phyloP scores from a whole-genome alignment of 441 rosid species.

The Adansonia madagascariensis region DNA sequence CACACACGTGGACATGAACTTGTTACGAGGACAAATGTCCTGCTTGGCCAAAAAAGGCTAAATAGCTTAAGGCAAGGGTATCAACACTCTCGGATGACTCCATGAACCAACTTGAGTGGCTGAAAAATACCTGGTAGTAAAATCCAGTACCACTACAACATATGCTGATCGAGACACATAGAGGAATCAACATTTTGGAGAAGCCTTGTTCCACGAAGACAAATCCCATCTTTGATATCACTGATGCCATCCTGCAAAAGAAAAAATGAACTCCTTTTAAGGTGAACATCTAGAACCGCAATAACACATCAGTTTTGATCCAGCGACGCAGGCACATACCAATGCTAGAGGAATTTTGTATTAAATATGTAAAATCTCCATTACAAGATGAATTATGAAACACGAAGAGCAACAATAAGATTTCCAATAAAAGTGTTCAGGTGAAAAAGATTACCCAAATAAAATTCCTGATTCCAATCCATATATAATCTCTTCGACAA shows the following conservation, averaged over 20 bases:
- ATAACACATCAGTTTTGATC: neutral
- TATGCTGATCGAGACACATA: constrained; percentile 80
- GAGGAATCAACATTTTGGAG: constrained; percentile 67
- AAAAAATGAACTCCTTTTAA: constrained; percentile 24
- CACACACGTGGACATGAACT: neutral
- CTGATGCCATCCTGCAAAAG: constrained; percentile 88
- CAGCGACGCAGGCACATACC: neutral
- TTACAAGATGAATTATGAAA: neutral
- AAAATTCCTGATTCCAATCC: constrained; percentile 95
- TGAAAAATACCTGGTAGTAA: constrained; percentile 75
- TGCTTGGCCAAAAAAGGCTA: neutral
- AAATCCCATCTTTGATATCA: constrained; percentile 96
- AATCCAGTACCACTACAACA: constrained; percentile 92
- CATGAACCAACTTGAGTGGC: neutral
- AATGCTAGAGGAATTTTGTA: constrained; percentile 3
- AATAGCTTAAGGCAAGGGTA: constrained; percentile 10
- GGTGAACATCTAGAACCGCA: constrained; percentile 20
- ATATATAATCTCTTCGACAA: constrained; percentile 93
- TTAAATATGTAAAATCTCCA: neutral
- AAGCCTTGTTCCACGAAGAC: constrained; percentile 89
- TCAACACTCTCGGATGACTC: neutral
- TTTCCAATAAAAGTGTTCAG: constrained; percentile 11
- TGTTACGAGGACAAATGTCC: neutral
- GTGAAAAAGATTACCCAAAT: constrained; percentile 67
- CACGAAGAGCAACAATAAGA: constrained; percentile 21